Evolutionary conservation across 805 yeast species (phyloP).

Genomic region (Wickerhamomyces ciferrii): DNA sequence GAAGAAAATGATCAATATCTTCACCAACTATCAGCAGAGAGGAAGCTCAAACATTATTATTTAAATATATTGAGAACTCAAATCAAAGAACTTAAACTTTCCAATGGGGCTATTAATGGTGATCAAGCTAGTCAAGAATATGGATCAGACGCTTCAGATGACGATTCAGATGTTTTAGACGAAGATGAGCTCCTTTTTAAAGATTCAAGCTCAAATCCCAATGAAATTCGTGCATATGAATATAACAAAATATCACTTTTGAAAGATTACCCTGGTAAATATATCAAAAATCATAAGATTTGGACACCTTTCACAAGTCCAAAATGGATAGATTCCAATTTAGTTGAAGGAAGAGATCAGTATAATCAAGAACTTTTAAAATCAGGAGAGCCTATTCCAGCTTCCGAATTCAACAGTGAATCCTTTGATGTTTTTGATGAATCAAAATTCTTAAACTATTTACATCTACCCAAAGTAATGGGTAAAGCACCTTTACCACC

Average conservation of each 20-base stretch:
- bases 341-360: not conserved
- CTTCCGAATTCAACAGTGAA: not conserved
- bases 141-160: not conserved
- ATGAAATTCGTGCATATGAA: not conserved
- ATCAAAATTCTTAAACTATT: constrained; percentile 12
- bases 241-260: not conserved
- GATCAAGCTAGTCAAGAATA: not conserved
- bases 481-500: constrained; percentile 37
- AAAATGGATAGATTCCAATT: not conserved
- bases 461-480: constrained; percentile 28
- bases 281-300: constrained; percentile 4
- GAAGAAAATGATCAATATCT: not conserved
- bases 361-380: not conserved
- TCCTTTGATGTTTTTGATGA: constrained; percentile 1
- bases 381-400: not conserved
- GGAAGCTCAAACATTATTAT: not conserved
- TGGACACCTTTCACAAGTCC: constrained; percentile 5
- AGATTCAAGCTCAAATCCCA: not conserved
- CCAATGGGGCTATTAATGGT: not conserved
- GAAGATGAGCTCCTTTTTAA: not conserved
- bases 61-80: not conserved
- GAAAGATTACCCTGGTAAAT: constrained; percentile 1
- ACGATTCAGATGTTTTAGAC: not conserved
- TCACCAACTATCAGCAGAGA: not conserved
- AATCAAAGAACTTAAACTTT: not conserved